Evolutionary conservation across 2,329 filamentous ascomycete genomes (phyloP).

Genomic region (Aureobasidium zeae): DNA sequence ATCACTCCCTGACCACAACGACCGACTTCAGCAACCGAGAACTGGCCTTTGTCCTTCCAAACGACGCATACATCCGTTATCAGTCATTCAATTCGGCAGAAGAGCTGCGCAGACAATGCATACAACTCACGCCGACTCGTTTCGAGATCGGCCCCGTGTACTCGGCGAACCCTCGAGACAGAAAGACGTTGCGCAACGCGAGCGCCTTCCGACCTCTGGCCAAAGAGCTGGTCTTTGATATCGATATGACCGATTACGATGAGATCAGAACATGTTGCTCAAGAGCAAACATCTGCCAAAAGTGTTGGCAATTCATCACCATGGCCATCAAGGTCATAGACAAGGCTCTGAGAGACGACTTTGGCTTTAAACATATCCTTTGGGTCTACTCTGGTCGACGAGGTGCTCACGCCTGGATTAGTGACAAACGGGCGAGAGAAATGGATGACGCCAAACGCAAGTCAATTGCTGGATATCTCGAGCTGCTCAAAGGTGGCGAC

Average conservation of each 20-base stretch:
- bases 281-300: slow-evolving; percentile 84
- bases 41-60: slow-evolving; percentile 90
- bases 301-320: slow-evolving; percentile 95
- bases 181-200: slow-evolving; percentile 74
- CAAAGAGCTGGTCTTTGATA: slow-evolving; percentile 98
- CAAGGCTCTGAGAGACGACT: slow-evolving; percentile 77
- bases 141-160: slow-evolving; percentile 99
- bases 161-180: slow-evolving; percentile 82
- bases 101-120: slow-evolving; percentile 78
- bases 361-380: slow-evolving; percentile 92
- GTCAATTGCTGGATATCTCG: slow-evolving; percentile 81
- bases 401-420: slow-evolving; percentile 97
- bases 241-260: slow-evolving; percentile 98
- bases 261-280: slow-evolving; percentile 91
- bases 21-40: slow-evolving; percentile 88
- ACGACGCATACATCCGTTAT: slow-evolving; percentile 87
- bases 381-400: slow-evolving; percentile 98
- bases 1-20: slow-evolving; percentile 77
- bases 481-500: slow-evolving; percentile 77
- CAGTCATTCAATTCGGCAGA: slow-evolving; percentile 66
- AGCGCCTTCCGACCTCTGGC: slow-evolving; percentile 75
- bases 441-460: slow-evolving; percentile 80
- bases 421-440: slow-evolving; percentile 73
- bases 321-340: slow-evolving; percentile 97
- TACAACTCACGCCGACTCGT: slow-evolving; percentile 78